A percentile compares a stretch with the other conserved stretches of the same genome.
These are phyloP conservation scores for Boletus coccyginus DNA, from an alignment of 768 basidiomycete species.

Conservation along the genomic window DNA sequence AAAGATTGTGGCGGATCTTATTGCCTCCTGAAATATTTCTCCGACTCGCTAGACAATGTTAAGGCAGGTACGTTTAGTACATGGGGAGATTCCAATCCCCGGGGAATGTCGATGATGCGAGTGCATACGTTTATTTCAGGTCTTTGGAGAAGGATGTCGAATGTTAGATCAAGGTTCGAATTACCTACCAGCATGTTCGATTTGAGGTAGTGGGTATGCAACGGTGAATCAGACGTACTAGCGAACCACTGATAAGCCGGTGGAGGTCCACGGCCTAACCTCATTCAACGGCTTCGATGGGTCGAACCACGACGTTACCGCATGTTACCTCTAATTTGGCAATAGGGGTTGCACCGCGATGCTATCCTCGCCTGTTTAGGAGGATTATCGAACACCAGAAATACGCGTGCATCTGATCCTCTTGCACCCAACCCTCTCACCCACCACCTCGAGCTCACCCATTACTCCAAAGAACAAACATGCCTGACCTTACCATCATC, in stretches of 20 bases:
- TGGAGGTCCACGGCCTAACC: no score
- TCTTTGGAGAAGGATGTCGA: not conserved
- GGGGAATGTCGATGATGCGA: not conserved
- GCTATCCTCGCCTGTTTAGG: not conserved
- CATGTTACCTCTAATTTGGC: not conserved
- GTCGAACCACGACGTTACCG: not conserved
- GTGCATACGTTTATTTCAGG: not conserved
- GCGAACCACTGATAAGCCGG: not conserved
- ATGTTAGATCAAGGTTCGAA: not conserved
- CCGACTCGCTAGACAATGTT: not conserved
- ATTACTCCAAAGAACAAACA: not conserved
- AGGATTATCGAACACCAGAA: slow-evolving; percentile 2
- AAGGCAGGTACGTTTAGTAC: not conserved
- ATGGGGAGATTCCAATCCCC: not conserved
- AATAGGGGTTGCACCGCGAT: not conserved
- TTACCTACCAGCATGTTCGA: not conserved
- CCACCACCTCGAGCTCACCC: not conserved
- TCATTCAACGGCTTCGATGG: no score
- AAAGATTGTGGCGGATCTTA: no score
- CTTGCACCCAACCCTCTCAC: not conserved
- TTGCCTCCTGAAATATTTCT: not conserved
- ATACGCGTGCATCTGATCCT: not conserved
- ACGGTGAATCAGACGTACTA: not conserved
- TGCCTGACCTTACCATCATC: slow-evolving; percentile 20
- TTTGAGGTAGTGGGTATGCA: not conserved